phyloP scores from a whole-genome alignment of 495 filamentous ascomycete species.

The Extremus antarcticus region DNA sequence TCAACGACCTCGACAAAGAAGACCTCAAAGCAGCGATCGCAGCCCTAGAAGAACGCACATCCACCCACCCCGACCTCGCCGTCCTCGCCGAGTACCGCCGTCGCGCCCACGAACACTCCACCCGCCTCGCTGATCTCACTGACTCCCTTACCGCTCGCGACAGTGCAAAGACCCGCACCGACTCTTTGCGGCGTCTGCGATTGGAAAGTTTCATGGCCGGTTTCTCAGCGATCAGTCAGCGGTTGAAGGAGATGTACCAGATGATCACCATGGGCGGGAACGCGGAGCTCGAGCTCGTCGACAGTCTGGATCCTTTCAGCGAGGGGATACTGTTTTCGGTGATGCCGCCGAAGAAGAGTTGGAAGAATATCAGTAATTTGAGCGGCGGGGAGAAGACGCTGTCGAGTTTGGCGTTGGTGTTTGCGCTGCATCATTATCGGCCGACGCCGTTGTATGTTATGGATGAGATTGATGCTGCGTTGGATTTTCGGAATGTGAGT shows the following conservation, averaged over 20 bases:
- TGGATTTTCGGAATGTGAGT: slow-evolving; percentile 96
- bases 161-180: slow-evolving; percentile 74
- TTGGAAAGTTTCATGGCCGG: slow-evolving; percentile 98
- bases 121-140: slow-evolving; percentile 68
- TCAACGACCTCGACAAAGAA: slow-evolving; percentile 85
- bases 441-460: slow-evolving; percentile 97
- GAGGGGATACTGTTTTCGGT: slow-evolving; percentile 95
- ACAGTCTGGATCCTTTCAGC: slow-evolving; percentile 89
- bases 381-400: slow-evolving; percentile 95
- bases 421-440: slow-evolving; percentile 96
- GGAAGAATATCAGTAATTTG: slow-evolving; percentile 97
- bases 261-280: slow-evolving; percentile 99
- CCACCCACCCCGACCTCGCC: slow-evolving; percentile 78
- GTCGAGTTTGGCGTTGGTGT: slow-evolving; percentile 85
- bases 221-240: slow-evolving; percentile 85
- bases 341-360: slow-evolving; percentile 98
- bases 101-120: slow-evolving; percentile 72
- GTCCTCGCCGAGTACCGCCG: slow-evolving; percentile 91
- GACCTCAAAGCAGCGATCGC: slow-evolving; percentile 79
- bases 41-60: slow-evolving; percentile 81
- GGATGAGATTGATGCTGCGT: slow-evolving; percentile 97
- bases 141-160: slow-evolving; percentile 67
- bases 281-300: slow-evolving; percentile 91
- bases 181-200: slow-evolving; percentile 78
- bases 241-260: slow-evolving; percentile 99